These are phyloP conservation scores for Fraxinus angustifolia DNA, from an alignment of 305 asterid species.

Conservation along the genomic window DNA sequence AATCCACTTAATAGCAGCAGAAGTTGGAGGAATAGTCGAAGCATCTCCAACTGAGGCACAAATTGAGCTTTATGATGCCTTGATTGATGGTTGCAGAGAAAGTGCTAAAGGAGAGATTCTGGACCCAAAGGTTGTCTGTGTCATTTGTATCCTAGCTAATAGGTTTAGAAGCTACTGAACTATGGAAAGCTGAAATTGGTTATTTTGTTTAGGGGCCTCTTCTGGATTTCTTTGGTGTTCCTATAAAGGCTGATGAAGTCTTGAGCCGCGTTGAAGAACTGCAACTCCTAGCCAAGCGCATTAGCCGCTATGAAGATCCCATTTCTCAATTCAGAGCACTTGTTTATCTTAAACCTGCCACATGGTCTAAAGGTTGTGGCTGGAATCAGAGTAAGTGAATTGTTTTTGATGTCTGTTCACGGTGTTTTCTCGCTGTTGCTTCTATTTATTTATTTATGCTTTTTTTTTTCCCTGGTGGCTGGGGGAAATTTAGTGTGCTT, in stretches of 20 bases:
- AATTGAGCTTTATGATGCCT: conserved; percentile 89
- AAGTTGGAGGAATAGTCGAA: conserved; percentile 96
- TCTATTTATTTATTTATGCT: conserved; percentile 1
- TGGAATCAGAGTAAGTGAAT: conserved; percentile 95
- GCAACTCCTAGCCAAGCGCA: conserved; percentile 92
- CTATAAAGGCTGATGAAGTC: conserved; percentile 93
- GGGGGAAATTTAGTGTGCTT: conserved; percentile 11
- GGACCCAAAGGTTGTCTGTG: conserved; percentile 72
- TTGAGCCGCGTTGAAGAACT: conserved; percentile 92
- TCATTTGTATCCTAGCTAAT: conserved; percentile 10
- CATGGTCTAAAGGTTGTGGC: conserved; percentile 99
- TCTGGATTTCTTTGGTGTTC: conserved; percentile 95
- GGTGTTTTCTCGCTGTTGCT: conserved; percentile 2
- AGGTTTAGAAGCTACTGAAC: conserved; percentile 11
- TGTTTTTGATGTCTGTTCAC: background rate
- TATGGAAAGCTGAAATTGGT: conserved; percentile 32
- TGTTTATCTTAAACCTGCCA: conserved; percentile 83
- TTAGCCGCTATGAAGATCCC: conserved; percentile 83
- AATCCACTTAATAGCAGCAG: conserved; percentile 76
- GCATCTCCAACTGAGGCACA: conserved; percentile 92
- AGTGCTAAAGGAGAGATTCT: conserved; percentile 65
- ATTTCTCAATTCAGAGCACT: conserved; percentile 81
- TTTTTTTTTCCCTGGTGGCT: background rate
- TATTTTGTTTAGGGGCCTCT: conserved; percentile 70
- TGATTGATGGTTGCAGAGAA: conserved; percentile 93